Base-by-base conservation (phyloP, 1,284 basidiomycete species). In the Leccinum pallidistipes region DNA sequence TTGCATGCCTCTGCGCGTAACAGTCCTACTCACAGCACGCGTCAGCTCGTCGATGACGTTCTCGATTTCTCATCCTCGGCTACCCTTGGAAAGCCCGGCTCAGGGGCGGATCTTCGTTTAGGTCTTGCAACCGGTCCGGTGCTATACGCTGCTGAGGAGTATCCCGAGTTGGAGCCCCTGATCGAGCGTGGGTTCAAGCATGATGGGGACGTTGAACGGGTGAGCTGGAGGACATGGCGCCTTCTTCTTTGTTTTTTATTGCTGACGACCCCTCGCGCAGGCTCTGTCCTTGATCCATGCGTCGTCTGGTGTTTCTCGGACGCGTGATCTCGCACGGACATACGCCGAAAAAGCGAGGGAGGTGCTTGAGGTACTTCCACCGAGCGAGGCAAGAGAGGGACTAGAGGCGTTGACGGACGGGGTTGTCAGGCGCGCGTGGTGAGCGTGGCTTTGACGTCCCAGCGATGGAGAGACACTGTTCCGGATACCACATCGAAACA, bases 71-170 rank as follows among this genome's bases (percentile, higher is more conserved):
- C 92, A 45, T 84, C 89, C 4, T 69, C 74, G 60, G 78, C 82
- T 0, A 81, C 86, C 0, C 81, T 95, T 16, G 94, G 94, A 55
- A 97, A 97, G 77, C 94, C 94, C 1, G 85, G 87, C 14, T 74
- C 72, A 3, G 92, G 92, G 9, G 91, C 94, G 0, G 94, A 98
- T 76, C 80, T 98, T 43, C 85, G 89, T 60, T 80, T 97, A 0
- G 95, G 96, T 1, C 81, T 97, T 24, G 92, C 95, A 2, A 97
- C 95, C 0, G 97, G 92, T 0, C 97, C 97, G 0, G 91, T 91
- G 1, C 78, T 99, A n/a, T 98, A 92, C 71, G 97, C 97, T 14
- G 95, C 93, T 82, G 94, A 97, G 76, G 90, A 97, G 73, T 83
- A 92, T 73, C 86, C 92, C 6, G 87, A 89, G 64, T 81, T 97